Evolutionary conservation across 345 rosid genomes (phyloP).

Genomic region (Xanthoceras sorbifolium): DNA sequence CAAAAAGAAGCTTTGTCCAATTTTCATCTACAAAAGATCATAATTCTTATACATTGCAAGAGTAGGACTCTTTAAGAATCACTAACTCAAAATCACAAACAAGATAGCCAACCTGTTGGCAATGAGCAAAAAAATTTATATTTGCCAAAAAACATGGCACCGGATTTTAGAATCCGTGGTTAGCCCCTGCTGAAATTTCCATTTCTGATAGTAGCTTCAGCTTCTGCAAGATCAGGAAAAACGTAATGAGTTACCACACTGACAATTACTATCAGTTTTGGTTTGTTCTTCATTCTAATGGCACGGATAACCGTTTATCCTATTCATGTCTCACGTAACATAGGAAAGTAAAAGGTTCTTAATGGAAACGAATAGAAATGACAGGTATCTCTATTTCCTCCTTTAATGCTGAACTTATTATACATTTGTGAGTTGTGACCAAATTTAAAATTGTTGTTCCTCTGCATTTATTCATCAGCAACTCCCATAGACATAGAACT

Average conservation of each 20-base stretch:
- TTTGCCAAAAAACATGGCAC: neutral
- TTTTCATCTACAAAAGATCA: neutral
- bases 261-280: neutral
- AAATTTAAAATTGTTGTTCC: neutral
- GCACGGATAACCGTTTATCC: neutral
- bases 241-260: neutral
- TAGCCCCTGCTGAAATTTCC: neutral
- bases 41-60: neutral
- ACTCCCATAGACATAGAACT: neutral
- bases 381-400: no score
- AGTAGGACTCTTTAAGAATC: neutral
- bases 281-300: neutral
- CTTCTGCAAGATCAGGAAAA: conserved; percentile 46
- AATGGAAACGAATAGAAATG: neutral
- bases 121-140: neutral
- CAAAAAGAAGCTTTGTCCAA: neutral
- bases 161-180: neutral
- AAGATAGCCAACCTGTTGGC: neutral
- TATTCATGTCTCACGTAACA: neutral
- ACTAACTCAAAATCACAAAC: neutral
- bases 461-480: neutral
- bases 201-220: conserved; percentile 49
- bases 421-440: neutral
- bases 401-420: neutral
- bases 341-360: neutral